phyloP scores from a whole-genome alignment of 176 grass and related monocot genomes.

The Dendrocalamus sinicus region DNA sequence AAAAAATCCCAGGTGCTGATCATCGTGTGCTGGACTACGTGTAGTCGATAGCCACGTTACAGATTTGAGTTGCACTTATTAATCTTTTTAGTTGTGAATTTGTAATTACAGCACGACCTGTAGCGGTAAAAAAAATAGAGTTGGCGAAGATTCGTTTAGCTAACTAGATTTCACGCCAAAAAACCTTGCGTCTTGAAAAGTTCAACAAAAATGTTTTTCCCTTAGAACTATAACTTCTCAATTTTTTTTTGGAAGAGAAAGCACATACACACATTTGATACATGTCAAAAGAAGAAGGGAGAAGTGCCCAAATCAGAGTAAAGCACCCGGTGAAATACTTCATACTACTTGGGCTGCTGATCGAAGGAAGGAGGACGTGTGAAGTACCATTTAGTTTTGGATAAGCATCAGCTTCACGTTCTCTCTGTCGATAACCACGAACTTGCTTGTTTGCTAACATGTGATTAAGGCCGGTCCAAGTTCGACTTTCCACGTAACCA shows the following conservation, averaged over 20 bases:
- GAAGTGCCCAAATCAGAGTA: neutral
- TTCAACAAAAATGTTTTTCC: neutral
- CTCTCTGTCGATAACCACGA: slow-evolving; percentile 11
- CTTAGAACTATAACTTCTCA: neutral
- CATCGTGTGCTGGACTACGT: neutral
- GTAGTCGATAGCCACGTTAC: neutral
- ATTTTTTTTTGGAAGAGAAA: neutral
- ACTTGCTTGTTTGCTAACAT: neutral
- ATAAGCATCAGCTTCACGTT: neutral
- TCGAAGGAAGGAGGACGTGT: neutral
- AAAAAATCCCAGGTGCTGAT: neutral
- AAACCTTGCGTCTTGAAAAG: neutral
- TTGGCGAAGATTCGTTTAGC: neutral
- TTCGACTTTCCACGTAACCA: neutral
- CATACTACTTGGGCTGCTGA: neutral
- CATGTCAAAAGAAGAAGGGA: neutral
- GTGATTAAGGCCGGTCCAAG: neutral
- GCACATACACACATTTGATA: neutral
- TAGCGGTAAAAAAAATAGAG: too few species aligned
- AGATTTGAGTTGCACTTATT: neutral
- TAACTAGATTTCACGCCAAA: too few species aligned
- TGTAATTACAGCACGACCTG: too few species aligned
- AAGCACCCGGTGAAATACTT: neutral
- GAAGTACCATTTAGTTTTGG: neutral
- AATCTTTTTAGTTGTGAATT: neutral